Base-by-base conservation (phyloP, 1,139 yeast species). In the Pichia sp. region DNA sequence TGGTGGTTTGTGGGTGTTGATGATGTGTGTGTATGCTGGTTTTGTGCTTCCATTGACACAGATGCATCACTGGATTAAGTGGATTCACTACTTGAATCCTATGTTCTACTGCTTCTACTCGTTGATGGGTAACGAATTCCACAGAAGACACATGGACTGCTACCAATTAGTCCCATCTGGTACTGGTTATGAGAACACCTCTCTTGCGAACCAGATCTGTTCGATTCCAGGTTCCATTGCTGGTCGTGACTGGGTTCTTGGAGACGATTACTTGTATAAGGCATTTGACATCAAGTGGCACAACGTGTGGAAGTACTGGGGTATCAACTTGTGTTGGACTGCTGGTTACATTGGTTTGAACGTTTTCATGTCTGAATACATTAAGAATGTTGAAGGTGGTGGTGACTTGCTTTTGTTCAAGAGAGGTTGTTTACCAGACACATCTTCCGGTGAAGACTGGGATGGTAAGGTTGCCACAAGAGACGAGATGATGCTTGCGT, bases 11-110 rank as follows among this genome's bases (percentile, higher is more conserved):
- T 52, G 72, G 31, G 66, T 79, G 60, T 64, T 79, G 66, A 73
- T 75, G 5, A 59, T 75, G 44, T 67, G 78, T 53, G 66, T 77
- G 16, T 80, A 79, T 59, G 72, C 82, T 12, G 77, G 82, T 21
- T 80, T 74, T 65, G 72, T 78, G 75, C 75, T 80, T 58, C 84
- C 78, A 60, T 64, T 75, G 50, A 79, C 78, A 7, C 72, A 77
- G 1, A 80, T 80, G 84, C 82, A 75, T 55, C 81, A 81, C 47
- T 80, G 84, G 83, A 79, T 79, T 59, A 74, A 75, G 62, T 81
- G 86, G 86, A 73, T 80, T 39, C 74, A 79, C 3, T 81, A 79
- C 60, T 68, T 78, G 50, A 71, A 80, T 57, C 85, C 86, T 2
- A 64, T 80, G 46, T 67, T 77, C 39, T 81, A 79, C 59, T 79